These are phyloP conservation scores for Vigna reflexopilosa DNA, from an alignment of 306 rosid genomes.

Conservation along the genomic window DNA sequence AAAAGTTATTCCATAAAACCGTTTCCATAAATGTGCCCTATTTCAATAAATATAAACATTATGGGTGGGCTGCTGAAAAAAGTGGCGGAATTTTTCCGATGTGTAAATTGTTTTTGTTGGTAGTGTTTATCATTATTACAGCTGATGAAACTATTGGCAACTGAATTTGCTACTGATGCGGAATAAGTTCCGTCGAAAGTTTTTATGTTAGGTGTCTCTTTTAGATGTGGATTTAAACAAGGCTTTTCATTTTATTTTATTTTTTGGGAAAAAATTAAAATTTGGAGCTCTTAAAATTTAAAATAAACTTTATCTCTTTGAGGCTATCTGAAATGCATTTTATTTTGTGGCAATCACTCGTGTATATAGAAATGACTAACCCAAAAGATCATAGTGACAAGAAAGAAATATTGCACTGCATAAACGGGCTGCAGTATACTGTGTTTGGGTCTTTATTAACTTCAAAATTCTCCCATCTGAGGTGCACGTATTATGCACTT, in stretches of 20 bases:
- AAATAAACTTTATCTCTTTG: background rate
- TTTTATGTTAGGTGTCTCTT: background rate
- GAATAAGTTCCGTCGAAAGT: background rate
- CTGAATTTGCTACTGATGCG: background rate
- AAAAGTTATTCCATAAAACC: constrained; percentile 12
- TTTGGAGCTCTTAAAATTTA: background rate
- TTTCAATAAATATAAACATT: constrained; percentile 5
- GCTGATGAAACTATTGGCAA: background rate
- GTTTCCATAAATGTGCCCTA: background rate
- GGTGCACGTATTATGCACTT: background rate
- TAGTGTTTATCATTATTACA: background rate
- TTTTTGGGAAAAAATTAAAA: background rate
- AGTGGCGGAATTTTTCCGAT: constrained; percentile 3
- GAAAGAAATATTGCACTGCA: background rate
- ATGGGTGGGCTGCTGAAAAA: background rate
- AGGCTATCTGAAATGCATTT: background rate
- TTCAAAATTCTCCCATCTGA: background rate
- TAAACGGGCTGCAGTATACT: background rate
- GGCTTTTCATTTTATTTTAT: background rate
- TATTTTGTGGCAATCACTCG: background rate
- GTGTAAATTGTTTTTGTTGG: background rate
- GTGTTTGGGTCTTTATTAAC: background rate
- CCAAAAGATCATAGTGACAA: constrained; percentile 8
- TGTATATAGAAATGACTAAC: background rate
- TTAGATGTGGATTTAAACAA: constrained; percentile 6